These are phyloP conservation scores for Colletotrichum sp. DNA, from an alignment of 2,329 filamentous ascomycete species.

Conservation along the genomic window DNA sequence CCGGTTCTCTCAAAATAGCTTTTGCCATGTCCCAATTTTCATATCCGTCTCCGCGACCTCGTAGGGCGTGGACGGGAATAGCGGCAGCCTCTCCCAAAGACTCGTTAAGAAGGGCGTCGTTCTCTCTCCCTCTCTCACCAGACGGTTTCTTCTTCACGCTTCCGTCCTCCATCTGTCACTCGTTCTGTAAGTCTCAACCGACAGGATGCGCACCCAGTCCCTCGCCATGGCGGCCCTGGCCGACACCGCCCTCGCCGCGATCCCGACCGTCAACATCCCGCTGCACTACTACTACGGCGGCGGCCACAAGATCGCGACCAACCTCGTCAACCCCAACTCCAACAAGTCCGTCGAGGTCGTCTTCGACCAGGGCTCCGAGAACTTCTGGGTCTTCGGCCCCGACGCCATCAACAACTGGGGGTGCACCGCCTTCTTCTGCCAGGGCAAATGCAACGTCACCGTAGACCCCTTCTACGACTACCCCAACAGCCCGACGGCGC, in stretches of 20 bases:
- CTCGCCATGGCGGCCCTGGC: background rate
- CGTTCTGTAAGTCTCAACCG: background rate
- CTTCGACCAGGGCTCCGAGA: slow-evolving; percentile 16
- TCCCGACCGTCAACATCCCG: background rate
- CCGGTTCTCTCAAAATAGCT: slow-evolving; percentile 1
- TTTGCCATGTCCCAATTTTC: background rate
- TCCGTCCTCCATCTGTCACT: background rate
- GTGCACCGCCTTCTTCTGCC: slow-evolving; percentile 11
- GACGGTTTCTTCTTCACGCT: background rate
- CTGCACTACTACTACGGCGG: slow-evolving; percentile 17
- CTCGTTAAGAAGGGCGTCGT: background rate
- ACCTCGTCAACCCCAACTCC: background rate
- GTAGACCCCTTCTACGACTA: slow-evolving; percentile 12
- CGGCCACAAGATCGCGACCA: slow-evolving; percentile 15
- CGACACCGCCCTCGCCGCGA: background rate
- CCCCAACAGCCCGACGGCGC: slow-evolving; percentile 2
- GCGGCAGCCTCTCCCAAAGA: background rate
- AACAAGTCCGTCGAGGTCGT: slow-evolving; percentile 9
- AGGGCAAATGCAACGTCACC: slow-evolving; percentile 11
- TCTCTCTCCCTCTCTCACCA: background rate
- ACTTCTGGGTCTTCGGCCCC: slow-evolving; percentile 16
- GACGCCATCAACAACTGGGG: slow-evolving; percentile 13
- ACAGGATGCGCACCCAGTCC: slow-evolving; percentile 2
- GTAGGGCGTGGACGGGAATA: background rate
- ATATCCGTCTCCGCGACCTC: background rate